These are phyloP conservation scores for Medicago arabica DNA, from an alignment of 306 rosid genomes.

Conservation along the genomic window DNA sequence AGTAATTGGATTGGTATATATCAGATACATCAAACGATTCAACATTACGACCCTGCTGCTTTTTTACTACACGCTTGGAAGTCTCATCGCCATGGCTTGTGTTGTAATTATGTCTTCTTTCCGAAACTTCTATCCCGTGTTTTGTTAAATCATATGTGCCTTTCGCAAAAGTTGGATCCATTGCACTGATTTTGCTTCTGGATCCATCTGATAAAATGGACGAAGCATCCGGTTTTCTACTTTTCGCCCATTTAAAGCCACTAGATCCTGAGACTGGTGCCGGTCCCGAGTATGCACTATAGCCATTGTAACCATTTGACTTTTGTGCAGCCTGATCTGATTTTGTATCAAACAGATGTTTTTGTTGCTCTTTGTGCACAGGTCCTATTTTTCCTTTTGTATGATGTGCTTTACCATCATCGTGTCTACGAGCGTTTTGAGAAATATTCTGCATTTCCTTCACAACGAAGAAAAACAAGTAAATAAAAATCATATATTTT, in stretches of 20 bases:
- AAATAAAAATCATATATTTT: constrained; percentile 29
- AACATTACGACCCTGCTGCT: constrained; percentile 32
- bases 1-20: constrained; percentile 37
- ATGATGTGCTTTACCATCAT: constrained; percentile 40
- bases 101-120: constrained; percentile 35
- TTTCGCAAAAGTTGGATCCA: constrained; percentile 82
- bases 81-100: constrained; percentile 27
- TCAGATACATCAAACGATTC: constrained; percentile 65
- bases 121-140: constrained; percentile 43
- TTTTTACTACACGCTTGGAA: constrained; percentile 38
- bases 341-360: constrained; percentile 55
- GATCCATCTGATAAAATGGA: constrained; percentile 79
- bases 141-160: constrained; percentile 50
- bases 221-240: constrained; percentile 54
- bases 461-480: constrained; percentile 31
- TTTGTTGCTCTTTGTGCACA: constrained; percentile 50
- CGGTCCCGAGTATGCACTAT: constrained; percentile 58
- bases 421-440: constrained; percentile 45
- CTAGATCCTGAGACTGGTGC: constrained; percentile 64
- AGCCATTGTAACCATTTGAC: constrained; percentile 42
- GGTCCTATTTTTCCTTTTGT: constrained; percentile 53
- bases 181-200: constrained; percentile 77
- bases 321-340: constrained; percentile 54
- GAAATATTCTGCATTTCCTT: constrained; percentile 62
- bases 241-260: constrained; percentile 79